Evolutionary conservation across 495 filamentous ascomycete genomes (phyloP).

Genomic region (Annulohypoxylon maeteangense): DNA sequence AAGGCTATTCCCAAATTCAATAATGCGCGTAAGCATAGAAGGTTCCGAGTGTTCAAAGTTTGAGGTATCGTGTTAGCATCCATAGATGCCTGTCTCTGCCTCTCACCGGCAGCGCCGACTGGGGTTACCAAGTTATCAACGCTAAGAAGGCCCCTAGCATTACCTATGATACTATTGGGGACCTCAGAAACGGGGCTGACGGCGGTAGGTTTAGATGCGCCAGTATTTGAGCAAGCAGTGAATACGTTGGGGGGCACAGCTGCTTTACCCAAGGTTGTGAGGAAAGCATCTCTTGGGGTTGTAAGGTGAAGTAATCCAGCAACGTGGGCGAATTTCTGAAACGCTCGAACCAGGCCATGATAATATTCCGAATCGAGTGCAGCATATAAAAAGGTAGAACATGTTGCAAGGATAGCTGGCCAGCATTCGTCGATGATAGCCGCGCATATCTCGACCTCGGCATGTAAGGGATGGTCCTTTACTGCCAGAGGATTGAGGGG

Average conservation of each 20-base stretch:
- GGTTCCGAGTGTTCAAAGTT: conserved; percentile 84
- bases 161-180: conserved; percentile 64
- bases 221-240: conserved; percentile 66
- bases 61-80: conserved; percentile 55
- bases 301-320: conserved; percentile 84
- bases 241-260: conserved; percentile 83
- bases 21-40: conserved; percentile 88
- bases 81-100: conserved; percentile 62
- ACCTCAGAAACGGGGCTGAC: conserved; percentile 60
- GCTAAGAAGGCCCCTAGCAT: conserved; percentile 71
- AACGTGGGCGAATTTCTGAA: conserved; percentile 96
- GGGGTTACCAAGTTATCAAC: conserved; percentile 70
- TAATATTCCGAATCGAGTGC: conserved; percentile 95
- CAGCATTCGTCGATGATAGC: conserved; percentile 90
- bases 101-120: conserved; percentile 58
- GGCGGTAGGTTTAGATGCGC: conserved; percentile 51
- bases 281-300: conserved; percentile 91
- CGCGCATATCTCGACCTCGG: conserved; percentile 78
- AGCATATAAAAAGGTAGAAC: conserved; percentile 93
- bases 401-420: conserved; percentile 93
- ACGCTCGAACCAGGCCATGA: conserved; percentile 88
- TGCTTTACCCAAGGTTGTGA: conserved; percentile 92
- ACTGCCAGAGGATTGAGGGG: conserved; percentile 84
- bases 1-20: conserved; percentile 95
- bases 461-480: conserved; percentile 73